Evolutionary conservation across 331 rosid genomes (phyloP).

Genomic region (Prunus yedoensis): DNA sequence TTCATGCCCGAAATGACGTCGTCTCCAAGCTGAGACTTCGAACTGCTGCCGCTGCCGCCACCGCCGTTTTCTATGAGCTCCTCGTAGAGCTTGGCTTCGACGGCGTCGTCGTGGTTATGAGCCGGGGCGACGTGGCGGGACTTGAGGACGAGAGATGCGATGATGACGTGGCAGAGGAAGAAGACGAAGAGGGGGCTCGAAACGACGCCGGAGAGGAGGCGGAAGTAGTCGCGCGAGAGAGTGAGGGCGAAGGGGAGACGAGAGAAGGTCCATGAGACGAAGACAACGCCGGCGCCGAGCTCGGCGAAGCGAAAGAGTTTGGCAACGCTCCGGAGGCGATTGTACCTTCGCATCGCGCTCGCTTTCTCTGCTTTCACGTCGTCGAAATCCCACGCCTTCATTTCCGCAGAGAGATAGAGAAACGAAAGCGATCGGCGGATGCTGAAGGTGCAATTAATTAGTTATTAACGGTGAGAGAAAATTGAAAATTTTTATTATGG

Average conservation of each 20-base stretch:
- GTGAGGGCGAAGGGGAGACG: constrained; percentile 56
- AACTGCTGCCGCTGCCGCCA: background rate
- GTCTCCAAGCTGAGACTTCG: background rate
- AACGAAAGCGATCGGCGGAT: background rate
- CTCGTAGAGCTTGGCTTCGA: constrained; percentile 25
- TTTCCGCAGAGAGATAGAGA: background rate
- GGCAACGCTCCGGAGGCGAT: constrained; percentile 32
- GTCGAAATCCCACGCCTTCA: constrained; percentile 37
- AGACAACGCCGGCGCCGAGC: constrained; percentile 37
- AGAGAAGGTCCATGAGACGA: constrained; percentile 53
- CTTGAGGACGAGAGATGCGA: constrained; percentile 54
- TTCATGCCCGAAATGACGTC: background rate
- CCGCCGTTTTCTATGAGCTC: constrained; percentile 11
- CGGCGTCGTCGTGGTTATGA: background rate
- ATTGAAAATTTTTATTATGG: background rate
- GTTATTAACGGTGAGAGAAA: background rate
- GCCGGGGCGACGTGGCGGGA: constrained; percentile 36
- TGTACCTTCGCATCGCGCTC: constrained; percentile 24
- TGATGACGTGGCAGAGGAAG: constrained; percentile 63
- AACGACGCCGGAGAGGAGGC: constrained; percentile 34
- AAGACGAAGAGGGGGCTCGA: constrained; percentile 66
- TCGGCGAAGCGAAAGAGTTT: constrained; percentile 50
- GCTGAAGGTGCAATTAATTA: background rate
- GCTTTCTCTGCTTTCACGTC: constrained; percentile 23
- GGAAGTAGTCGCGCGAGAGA: constrained; percentile 43